Evolutionary conservation across 2,329 filamentous ascomycete species (phyloP).

Genomic region (Mariannaea sp.): DNA sequence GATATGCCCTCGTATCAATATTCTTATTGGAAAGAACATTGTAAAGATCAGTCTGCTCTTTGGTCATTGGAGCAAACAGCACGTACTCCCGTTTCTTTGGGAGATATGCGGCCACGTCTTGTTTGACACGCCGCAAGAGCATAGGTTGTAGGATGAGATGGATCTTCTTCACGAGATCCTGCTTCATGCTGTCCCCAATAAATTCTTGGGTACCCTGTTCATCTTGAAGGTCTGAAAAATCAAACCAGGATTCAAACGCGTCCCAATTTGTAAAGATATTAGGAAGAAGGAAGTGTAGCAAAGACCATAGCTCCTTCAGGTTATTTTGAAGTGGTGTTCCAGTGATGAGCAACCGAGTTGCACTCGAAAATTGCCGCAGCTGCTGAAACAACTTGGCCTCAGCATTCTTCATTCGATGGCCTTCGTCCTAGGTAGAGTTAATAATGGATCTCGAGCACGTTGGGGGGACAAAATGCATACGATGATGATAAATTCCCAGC

Average conservation of each 20-base stretch:
- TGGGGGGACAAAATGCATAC: slow-evolving; percentile 53
- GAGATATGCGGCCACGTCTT: slow-evolving; percentile 88
- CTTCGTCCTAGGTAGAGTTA: slow-evolving; percentile 70
- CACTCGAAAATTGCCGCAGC: slow-evolving; percentile 84
- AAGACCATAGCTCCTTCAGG: slow-evolving; percentile 89
- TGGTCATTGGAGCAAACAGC: slow-evolving; percentile 88
- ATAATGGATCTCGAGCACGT: slow-evolving; percentile 17
- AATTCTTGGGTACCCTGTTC: slow-evolving; percentile 79
- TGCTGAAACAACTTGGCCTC: slow-evolving; percentile 91
- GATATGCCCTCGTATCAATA: slow-evolving; percentile 69
- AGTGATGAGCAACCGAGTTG: slow-evolving; percentile 89
- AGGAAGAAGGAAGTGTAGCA: slow-evolving; percentile 90
- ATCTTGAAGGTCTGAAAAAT: slow-evolving; percentile 90
- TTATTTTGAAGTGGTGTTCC: slow-evolving; percentile 97
- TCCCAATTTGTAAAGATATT: slow-evolving; percentile 93
- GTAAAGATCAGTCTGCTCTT: slow-evolving; percentile 90
- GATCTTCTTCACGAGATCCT: slow-evolving; percentile 68
- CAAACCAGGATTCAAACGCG: slow-evolving; percentile 94
- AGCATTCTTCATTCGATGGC: slow-evolving; percentile 95
- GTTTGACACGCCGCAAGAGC: slow-evolving; percentile 84
- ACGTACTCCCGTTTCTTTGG: slow-evolving; percentile 98
- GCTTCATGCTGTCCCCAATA: slow-evolving; percentile 71
- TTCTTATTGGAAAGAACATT: slow-evolving; percentile 63
- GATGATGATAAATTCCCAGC: slow-evolving; percentile 98
- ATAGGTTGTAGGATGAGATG: slow-evolving; percentile 93